A percentile compares a stretch with the other conserved stretches of the same genome.
Evolutionary conservation across 2,329 filamentous ascomycete species (phyloP).

Genomic region (Colletotrichum destructivum): DNA sequence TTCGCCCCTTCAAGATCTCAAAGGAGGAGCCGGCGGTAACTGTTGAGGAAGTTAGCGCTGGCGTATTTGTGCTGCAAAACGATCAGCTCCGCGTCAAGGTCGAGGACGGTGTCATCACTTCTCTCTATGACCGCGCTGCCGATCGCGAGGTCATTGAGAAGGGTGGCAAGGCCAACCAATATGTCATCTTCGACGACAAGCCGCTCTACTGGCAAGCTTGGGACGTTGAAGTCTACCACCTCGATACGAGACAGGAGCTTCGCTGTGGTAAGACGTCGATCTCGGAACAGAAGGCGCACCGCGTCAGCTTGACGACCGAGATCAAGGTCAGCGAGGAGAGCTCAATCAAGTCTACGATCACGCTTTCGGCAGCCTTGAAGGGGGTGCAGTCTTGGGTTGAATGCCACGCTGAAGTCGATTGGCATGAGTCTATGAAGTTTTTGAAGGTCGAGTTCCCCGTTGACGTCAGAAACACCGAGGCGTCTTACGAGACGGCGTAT

Average conservation of each 20-base stretch:
- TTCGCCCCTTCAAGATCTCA: slow-evolving; percentile 65
- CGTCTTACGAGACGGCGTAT: slow-evolving; percentile 95
- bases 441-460: slow-evolving; percentile 99
- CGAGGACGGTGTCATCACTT: slow-evolving; percentile 83
- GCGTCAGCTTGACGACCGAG: slow-evolving; percentile 85
- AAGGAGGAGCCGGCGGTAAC: slow-evolving; percentile 65
- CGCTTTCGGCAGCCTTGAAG: slow-evolving; percentile 78
- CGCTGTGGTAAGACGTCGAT: slow-evolving; percentile 78
- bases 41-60: slow-evolving; percentile 66
- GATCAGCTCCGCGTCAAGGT: slow-evolving; percentile 81
- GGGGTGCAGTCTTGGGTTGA: slow-evolving; percentile 80
- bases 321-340: slow-evolving; percentile 91
- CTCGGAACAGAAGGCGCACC: slow-evolving; percentile 78
- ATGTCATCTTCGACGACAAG: slow-evolving; percentile 97
- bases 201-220: slow-evolving; percentile 97
- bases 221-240: slow-evolving; percentile 97
- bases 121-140: slow-evolving; percentile 81
- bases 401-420: slow-evolving; percentile 90
- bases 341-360: slow-evolving; percentile 89
- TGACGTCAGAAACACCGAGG: slow-evolving; percentile 90
- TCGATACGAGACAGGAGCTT: slow-evolving; percentile 87
- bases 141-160: slow-evolving; percentile 84
- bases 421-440: slow-evolving; percentile 98
- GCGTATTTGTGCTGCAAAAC: slow-evolving; percentile 85
- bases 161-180: slow-evolving; percentile 86